Evolutionary conservation across 495 filamentous ascomycete genomes (phyloP).

Genomic region (Penicillium tannophilum): DNA sequence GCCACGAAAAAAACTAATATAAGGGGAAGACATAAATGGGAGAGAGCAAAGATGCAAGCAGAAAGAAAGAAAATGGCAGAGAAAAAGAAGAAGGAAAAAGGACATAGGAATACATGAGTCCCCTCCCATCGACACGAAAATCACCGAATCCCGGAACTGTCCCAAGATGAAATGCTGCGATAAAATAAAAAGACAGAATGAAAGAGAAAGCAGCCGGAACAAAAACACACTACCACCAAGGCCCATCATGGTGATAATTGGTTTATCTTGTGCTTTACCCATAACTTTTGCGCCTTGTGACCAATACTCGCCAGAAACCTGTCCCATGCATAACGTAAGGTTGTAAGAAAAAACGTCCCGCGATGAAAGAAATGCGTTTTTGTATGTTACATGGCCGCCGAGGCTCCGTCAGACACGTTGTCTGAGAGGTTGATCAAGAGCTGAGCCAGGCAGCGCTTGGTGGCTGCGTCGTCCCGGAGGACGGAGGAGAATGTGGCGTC

Average conservation of each 20-base stretch:
- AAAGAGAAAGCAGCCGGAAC: conserved; percentile 27
- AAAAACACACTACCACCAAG: conserved; percentile 23
- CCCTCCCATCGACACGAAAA: conserved; percentile 32
- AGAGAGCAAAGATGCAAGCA: conserved; percentile 32
- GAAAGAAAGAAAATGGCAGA: conserved; percentile 21
- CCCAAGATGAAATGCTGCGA: conserved; percentile 25
- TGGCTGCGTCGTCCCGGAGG: conserved; percentile 94
- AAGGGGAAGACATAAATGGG: conserved; percentile 16
- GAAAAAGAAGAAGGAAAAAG: conserved; percentile 21
- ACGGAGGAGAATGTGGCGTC: conserved; percentile 97
- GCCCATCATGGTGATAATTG: conserved; percentile 14
- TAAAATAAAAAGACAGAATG: conserved; percentile 26
- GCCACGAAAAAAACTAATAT: conserved; percentile 23
- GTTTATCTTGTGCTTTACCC: conserved; percentile 24
- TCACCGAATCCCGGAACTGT: conserved; percentile 28
- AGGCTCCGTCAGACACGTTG: conserved; percentile 70
- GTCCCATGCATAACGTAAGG: conserved; percentile 54
- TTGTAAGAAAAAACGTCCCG: conserved; percentile 34
- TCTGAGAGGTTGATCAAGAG: conserved; percentile 96
- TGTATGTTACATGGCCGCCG: conserved; percentile 52
- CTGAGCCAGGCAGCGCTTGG: conserved; percentile 95
- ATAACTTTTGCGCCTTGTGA: conserved; percentile 48
- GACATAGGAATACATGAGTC: conserved; percentile 38
- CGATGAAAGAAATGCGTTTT: conserved; percentile 43
- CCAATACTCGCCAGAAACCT: conserved; percentile 51